A percentile compares a stretch with the other conserved stretches of the same genome.
Conservation (phyloP, 352 stramenopile species). For the Paralagenidium karlingii region DNA sequence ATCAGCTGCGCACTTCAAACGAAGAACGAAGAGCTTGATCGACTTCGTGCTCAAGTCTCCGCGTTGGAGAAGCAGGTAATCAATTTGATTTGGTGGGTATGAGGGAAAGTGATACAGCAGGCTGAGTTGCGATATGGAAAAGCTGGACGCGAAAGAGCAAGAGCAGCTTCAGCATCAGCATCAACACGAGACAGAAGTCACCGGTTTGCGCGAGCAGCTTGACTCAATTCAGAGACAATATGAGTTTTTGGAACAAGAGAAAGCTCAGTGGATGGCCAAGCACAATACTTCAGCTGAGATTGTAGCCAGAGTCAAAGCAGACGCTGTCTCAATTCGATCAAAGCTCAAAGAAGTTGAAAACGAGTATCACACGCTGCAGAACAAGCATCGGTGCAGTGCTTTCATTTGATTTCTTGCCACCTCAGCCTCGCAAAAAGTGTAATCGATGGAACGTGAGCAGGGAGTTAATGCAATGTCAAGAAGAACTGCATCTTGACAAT, state of each 20-base stretch:
- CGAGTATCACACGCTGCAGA: slow-evolving; percentile 60
- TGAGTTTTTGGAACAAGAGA: too few species aligned
- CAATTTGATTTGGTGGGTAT: too few species aligned
- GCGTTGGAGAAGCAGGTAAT: slow-evolving; percentile 1
- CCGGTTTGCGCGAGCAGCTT: not conserved
- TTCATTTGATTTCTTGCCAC: not conserved
- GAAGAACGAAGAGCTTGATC: not conserved
- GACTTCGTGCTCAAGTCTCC: not conserved
- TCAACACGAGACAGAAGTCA: not conserved
- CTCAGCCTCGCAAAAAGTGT: too few species aligned
- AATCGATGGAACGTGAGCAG: slow-evolving; percentile 7
- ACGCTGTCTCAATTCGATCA: slow-evolving; percentile 36
- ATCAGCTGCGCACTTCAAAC: too few species aligned
- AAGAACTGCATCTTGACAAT: slow-evolving; percentile 54
- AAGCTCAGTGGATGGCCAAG: slow-evolving; percentile 19
- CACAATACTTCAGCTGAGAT: not conserved
- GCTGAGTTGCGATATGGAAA: not conserved
- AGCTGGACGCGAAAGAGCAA: not conserved
- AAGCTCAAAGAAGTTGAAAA: slow-evolving; percentile 73
- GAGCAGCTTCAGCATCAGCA: not conserved
- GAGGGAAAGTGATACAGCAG: not conserved
- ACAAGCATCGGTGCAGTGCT: slow-evolving; percentile 40
- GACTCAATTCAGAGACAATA: too few species aligned
- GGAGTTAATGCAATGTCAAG: slow-evolving; percentile 43
- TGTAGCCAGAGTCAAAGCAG: slow-evolving; percentile 21